Evolutionary conservation across 2,329 filamentous ascomycete genomes (phyloP), one percentile per base, ranked within the genome.

Genomic region (Penicillium sp.): DNA sequence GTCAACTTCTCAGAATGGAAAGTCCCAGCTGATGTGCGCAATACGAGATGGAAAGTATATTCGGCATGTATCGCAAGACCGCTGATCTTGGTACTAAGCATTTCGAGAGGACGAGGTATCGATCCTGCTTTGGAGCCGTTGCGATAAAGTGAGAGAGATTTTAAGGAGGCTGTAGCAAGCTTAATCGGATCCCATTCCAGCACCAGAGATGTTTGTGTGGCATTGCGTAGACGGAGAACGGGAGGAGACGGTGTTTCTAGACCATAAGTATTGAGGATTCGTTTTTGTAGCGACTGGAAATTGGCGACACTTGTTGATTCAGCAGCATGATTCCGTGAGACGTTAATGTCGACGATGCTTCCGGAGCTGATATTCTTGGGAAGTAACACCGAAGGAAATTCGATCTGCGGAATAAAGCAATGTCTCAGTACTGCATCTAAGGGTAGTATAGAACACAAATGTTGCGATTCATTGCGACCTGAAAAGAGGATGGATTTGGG

Each of bases 141-240:
- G 72, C 94, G 89, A 76, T 94, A 97, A 52, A 99, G 81, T 57
- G 89, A 91, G 53, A 99, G 83, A 50, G 89, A 93, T 67, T 94
- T 87, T 60, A 97, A 82, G 70, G 94, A 91, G 62, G 94, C 91
- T 5, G 93, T 97, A 21, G 92, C 94, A 50, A 97, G 85, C 66
- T 93, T 84, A 68, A 99, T 89, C 33, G 93, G 91, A 62, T 97
- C 94, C 94, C 94, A 99, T 77, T 97, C 94, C 52, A 99, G 88
- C 38, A 99, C 94, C 47, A 97, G 88, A 26, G 90, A 95, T n/a
- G 94, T 99, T 76, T 99, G 94, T 1, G 94, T 99, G 55, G 93
- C 92, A 81, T 97, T 99, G 75, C 91, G 89, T 74, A 94, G 95
- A 68, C 91, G 90, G 35, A 99, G 85, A 51, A 89, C 75, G 7